Base-by-base conservation (phyloP, 75 land plant genomes). In the Cupressus sempervirens region DNA sequence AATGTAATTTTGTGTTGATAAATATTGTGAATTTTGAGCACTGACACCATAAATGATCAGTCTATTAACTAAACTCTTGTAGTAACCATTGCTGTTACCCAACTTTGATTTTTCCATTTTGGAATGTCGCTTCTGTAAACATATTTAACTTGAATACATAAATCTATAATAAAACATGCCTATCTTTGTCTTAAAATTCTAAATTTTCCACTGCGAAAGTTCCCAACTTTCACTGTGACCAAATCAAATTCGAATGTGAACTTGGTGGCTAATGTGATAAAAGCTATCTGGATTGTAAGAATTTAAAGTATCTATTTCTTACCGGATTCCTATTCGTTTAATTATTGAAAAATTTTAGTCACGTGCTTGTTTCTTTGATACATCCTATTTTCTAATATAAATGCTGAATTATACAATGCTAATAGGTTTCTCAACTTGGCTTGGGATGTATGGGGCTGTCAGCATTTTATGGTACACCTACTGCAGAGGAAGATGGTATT, bases 391-490 rank as follows among this genome's bases (percentile, higher is more conserved):
- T 40, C 9, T 76, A 34, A 40, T 73, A 76, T 40, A 40, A 40
- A 5, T 76, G 41, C 41, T 76, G 23, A 30, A 76, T 76, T 76
- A 20, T 76, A 40, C 80, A 38, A 76, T 76, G 41, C 43, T 38
- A 76, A 38, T 86, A 87, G 88, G 88, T 87, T 34, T 86, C 88
- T 15, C 70, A 82, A 23, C 62, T 87, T 65, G 88, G 88, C 20
- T 74, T 86, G 48, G 87, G 88, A 38, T 87, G 88, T 87, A 67
- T 77, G 54, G 87, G 88, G 38, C 77, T 87, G 46, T 87, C 87
- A n/a, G 50, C 70, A 4, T 43, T 86, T 7, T 43, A 87, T 86
- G 87, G 81, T 36, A 23, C 26, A 36, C 53, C 77, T 34, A 35
- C 68, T 23, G 76, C 75, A 3, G 83, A 87, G 82, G 81, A 80